Conservation (phyloP, 768 basidiomycete species). For the Lactarius hatsudake region DNA sequence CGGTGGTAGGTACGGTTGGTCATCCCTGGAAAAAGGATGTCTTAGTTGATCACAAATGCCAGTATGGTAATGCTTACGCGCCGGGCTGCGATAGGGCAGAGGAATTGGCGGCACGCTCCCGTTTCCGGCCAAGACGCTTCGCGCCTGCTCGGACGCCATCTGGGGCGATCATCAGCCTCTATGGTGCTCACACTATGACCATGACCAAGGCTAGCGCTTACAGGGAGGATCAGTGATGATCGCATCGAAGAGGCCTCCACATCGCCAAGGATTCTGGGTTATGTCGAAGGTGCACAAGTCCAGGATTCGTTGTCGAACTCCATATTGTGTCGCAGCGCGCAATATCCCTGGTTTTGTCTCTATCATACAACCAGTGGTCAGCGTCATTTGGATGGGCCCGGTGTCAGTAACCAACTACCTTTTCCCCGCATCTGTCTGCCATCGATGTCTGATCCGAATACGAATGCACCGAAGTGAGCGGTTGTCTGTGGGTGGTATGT, state of each 20-base stretch:
- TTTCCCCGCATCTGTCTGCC: slow-evolving; percentile 97
- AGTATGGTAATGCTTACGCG: slow-evolving; percentile 40
- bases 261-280: slow-evolving; percentile 86
- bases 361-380: slow-evolving; percentile 24
- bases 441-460: slow-evolving; percentile 94
- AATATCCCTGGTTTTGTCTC: slow-evolving; percentile 63
- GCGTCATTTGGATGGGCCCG: not conserved
- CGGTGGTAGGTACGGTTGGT: slow-evolving; percentile 81
- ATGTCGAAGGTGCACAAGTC: slow-evolving; percentile 92
- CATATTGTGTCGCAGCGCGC: slow-evolving; percentile 83
- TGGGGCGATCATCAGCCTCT: slow-evolving; percentile 31
- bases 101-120: slow-evolving; percentile 38
- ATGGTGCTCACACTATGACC: not conserved
- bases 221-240: slow-evolving; percentile 95
- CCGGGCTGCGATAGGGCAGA: slow-evolving; percentile 29
- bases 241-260: slow-evolving; percentile 88
- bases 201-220: slow-evolving; percentile 38
- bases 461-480: slow-evolving; percentile 82
- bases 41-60: not conserved
- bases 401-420: slow-evolving; percentile 42
- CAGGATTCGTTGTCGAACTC: slow-evolving; percentile 64
- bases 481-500: slow-evolving; percentile 58
- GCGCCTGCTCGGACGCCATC: slow-evolving; percentile 93
- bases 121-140: slow-evolving; percentile 73
- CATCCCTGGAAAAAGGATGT: slow-evolving; percentile 41